Evolutionary conservation across 768 basidiomycete genomes (phyloP).

Genomic region (Mrakia blollopis): DNA sequence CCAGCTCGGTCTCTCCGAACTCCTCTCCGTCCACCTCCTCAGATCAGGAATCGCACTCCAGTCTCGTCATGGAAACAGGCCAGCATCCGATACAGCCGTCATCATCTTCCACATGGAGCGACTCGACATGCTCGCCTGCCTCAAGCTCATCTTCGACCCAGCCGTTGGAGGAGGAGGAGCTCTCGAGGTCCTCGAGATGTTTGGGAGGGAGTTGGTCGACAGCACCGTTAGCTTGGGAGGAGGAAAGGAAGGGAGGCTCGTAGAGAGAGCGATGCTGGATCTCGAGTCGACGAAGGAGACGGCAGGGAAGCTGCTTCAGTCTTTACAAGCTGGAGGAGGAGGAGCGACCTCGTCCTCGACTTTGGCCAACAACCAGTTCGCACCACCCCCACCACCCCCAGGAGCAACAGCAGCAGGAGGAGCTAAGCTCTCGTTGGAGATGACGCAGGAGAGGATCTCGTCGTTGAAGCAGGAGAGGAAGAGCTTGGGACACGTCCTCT

Average conservation of each 20-base stretch:
- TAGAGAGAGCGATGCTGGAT: conserved; percentile 57
- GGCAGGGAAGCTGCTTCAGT: conserved; percentile 60
- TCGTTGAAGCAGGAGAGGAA: conserved; percentile 71
- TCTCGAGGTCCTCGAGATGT: conserved; percentile 44
- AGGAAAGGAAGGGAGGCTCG: conserved; percentile 48
- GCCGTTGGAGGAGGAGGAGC: conserved; percentile 42
- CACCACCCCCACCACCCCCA: conserved; percentile 33
- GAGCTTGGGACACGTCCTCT: conserved; percentile 59
- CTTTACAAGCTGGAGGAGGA: conserved; percentile 41
- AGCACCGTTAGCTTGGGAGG: conserved; percentile 28
- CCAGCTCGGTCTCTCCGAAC: conserved; percentile 76
- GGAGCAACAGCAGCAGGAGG: conserved; percentile 13
- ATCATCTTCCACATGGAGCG: conserved; percentile 65
- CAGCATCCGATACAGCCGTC: conserved; percentile 50
- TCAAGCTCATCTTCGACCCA: conserved; percentile 64
- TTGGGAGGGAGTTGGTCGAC: conserved; percentile 39
- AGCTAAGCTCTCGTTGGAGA: conserved; percentile 59
- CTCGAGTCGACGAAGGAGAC: conserved; percentile 56
- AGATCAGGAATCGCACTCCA: conserved; percentile 22
- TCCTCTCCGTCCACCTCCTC: conserved; percentile 56
- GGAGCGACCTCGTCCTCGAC: conserved; percentile 45
- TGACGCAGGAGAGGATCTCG: conserved; percentile 63
- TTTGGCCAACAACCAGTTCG: conserved; percentile 27
- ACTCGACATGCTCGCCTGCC: conserved; percentile 63
- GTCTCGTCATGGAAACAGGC: conserved; percentile 53